Evolutionary conservation across 495 filamentous ascomycete genomes (phyloP), one percentile per base, ranked within the genome.

Genomic region (Acidiella bohemica): DNA sequence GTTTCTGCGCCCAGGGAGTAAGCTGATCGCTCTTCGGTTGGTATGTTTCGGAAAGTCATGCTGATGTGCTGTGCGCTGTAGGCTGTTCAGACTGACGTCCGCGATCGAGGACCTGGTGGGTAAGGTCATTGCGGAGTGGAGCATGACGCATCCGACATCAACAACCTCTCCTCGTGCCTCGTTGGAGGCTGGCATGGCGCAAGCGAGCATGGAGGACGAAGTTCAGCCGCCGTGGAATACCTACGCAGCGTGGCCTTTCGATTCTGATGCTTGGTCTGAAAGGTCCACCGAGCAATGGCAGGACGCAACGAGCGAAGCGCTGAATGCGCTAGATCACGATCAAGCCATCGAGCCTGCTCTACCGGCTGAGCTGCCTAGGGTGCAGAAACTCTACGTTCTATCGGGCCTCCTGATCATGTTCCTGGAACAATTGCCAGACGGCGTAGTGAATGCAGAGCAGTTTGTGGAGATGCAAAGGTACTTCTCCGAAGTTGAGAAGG

Each of bases 11-110:
- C 90, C 1, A 71, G 78, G 26, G 87, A 94, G 50, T n/a, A n/a
- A n/a, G n/a, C n/a, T n/a, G n/a, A n/a, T n/a, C n/a, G n/a, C n/a
- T n/a, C n/a, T n/a, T n/a, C n/a, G n/a, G n/a, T n/a, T n/a, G n/a
- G n/a, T n/a, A n/a, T n/a, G n/a, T n/a, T n/a, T n/a, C n/a, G n/a
- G n/a, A n/a, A n/a, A n/a, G n/a, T n/a, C n/a, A n/a, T n/a, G n/a
- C n/a, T n/a, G n/a, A n/a, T n/a, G n/a, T n/a, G n/a, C n/a, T n/a
- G n/a, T n/a, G n/a, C n/a, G n/a, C n/a, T n/a, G n/a, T n/a, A n/a
- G n/a, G n/a, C 70, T 95, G 23, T 92, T 93, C 60, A 75, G 75
- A 53, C 71, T 97, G 47, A 95, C 84, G 9, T 81, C 92, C 50
- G 72, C 77, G 2, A 69, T 94, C 48, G 84, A 88, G 48, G 68